A percentile compares a stretch with the other conserved stretches of the same genome.
Evolutionary conservation across 441 rosid species (phyloP).

Genomic region (Theobroma grandiflorum): DNA sequence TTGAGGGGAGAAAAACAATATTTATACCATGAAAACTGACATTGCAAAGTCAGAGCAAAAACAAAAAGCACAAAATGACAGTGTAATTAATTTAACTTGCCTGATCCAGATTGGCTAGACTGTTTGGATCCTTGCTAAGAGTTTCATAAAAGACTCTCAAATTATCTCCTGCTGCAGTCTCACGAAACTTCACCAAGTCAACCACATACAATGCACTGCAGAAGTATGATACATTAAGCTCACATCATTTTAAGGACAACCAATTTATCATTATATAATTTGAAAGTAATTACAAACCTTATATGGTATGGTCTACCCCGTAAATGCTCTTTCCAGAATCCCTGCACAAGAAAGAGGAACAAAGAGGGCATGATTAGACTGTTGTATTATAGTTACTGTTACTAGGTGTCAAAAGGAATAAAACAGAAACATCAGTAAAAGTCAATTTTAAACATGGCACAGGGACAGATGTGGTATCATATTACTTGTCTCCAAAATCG

Average conservation of each 20-base stretch:
- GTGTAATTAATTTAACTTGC: constrained; percentile 41
- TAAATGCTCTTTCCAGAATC: constrained; percentile 99
- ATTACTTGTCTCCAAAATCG: constrained; percentile 97
- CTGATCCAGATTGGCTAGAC: constrained; percentile 97
- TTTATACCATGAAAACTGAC: background rate
- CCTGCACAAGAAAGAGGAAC: constrained; percentile 48
- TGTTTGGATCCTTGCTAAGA: constrained; percentile 99
- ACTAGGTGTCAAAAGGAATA: background rate
- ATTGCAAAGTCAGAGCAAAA: background rate
- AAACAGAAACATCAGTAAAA: background rate
- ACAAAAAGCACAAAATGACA: background rate
- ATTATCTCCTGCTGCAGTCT: constrained; percentile 98
- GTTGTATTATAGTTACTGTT: background rate
- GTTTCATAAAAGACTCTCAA: constrained; percentile 96
- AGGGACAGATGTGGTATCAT: background rate
- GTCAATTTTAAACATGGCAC: background rate
- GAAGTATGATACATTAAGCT: constrained; percentile 38
- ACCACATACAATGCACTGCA: constrained; percentile 96
- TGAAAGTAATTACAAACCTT: constrained; percentile 59
- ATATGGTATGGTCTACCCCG: constrained; percentile 94
- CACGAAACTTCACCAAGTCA: constrained; percentile 91
- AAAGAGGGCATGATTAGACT: background rate
- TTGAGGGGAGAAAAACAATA: background rate
- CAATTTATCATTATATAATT: constrained; percentile 18
- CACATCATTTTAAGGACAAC: constrained; percentile 1